Evolutionary conservation across 2,329 filamentous ascomycete species (phyloP), one percentile per base, ranked within the genome.

Genomic region (Cladophialophora carrionii): DNA sequence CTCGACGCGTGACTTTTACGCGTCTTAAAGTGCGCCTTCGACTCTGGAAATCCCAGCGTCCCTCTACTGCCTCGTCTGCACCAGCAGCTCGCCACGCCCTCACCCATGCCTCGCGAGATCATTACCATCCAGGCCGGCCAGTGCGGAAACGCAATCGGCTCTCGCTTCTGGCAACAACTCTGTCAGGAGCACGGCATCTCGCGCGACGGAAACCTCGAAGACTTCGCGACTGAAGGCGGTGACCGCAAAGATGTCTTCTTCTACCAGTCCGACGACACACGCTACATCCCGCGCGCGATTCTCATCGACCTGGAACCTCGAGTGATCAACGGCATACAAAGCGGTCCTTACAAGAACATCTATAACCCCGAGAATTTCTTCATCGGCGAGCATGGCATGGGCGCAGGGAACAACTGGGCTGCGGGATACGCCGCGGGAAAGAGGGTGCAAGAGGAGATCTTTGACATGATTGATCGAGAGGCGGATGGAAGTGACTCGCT

Each of bases 341-440:
- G 89, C 9, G 92, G 95, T 1, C 89, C 93, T 0, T 99, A 99
- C 83, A 92, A 90, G 78, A 98, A 99, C 77, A 99, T 99, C 66
- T 99, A 99, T 85, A 99, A 99, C 76, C 95, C 95, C 0, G 95
- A 99, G 79, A 99, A 99, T 82, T 97, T 98, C 80, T 99, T 96
- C 77, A 87, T 98, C 60, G 92, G 94, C 73, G 96, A 96, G 77
- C 90, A 94, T 79, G 95, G 95, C 64, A 88, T 91, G 62, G 95
- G 95, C 53, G 95, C 95, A 6, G 95, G 92, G 53, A 99, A 99
- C 79, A 99, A 98, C 78, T 99, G 95, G 95, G 95, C 93, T 67
- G 90, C 95, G 74, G 95, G 95, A 54, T 99, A 99, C 79, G 88
- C 95, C 71, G 93, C 91, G 61, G 95, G 93, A 71, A 93, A 97